These are phyloP conservation scores for Myxozyma kluyveri DNA, from an alignment of 805 yeast species.

Conservation along the genomic window DNA sequence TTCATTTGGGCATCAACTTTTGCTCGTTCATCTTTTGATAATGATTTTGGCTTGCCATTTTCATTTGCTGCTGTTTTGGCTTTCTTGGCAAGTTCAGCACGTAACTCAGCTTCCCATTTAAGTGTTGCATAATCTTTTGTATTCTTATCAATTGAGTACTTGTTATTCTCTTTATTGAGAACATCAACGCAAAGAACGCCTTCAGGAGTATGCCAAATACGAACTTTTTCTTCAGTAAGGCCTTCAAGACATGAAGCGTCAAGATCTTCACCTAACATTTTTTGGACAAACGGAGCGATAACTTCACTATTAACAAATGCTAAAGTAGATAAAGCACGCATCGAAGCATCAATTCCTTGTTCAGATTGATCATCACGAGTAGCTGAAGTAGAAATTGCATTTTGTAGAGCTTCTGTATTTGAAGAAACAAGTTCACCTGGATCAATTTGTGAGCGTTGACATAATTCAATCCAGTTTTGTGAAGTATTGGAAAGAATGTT, in stretches of 20 bases:
- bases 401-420: constrained; percentile 34
- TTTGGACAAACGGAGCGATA: constrained; percentile 52
- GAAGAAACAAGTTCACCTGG: constrained; percentile 55
- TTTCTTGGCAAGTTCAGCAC: constrained; percentile 60
- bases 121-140: constrained; percentile 79
- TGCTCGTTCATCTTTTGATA: constrained; percentile 72
- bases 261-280: constrained; percentile 47
- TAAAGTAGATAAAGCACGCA: constrained; percentile 41
- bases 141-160: constrained; percentile 59
- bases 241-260: constrained; percentile 39
- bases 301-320: constrained; percentile 57
- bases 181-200: constrained; percentile 70
- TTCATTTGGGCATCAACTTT: constrained; percentile 60
- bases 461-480: constrained; percentile 76
- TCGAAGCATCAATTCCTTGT: constrained; percentile 31
- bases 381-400: constrained; percentile 32
- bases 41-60: constrained; percentile 44
- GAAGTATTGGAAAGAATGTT: constrained; percentile 38
- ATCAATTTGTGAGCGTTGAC: constrained; percentile 57
- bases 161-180: constrained; percentile 45
- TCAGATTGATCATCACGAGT: constrained; percentile 33
- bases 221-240: constrained; percentile 51
- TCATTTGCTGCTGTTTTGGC: constrained; percentile 19
- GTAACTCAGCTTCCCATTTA: constrained; percentile 85
- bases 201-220: constrained; percentile 66